phyloP scores from a whole-genome alignment of 2,329 filamentous ascomycete species.

The Sporothrix pallida region DNA sequence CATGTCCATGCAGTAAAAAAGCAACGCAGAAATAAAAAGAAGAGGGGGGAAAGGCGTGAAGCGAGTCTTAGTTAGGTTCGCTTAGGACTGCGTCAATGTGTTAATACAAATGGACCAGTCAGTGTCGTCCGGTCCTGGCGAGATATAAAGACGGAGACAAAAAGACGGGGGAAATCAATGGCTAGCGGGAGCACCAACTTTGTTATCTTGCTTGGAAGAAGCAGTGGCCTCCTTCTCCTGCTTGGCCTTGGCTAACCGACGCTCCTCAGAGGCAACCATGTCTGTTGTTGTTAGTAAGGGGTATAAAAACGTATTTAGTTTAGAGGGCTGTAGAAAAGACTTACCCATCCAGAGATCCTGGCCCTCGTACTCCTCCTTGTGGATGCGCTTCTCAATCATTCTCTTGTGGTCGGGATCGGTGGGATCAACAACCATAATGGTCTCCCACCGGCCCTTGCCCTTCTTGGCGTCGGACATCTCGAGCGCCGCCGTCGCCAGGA shows the following conservation, averaged over 20 bases:
- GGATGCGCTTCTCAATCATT: conserved; percentile 83
- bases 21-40: background rate
- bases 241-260: conserved; percentile 53
- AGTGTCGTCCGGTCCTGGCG: background rate
- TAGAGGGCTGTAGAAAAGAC: no score
- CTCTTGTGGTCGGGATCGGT: conserved; percentile 82
- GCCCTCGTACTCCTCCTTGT: conserved; percentile 84
- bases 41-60: background rate
- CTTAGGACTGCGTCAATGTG: conserved; percentile 17
- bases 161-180: conserved; percentile 24
- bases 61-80: background rate
- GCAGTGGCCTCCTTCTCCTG: conserved; percentile 39
- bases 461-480: conserved; percentile 78
- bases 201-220: conserved; percentile 32
- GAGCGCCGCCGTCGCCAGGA: conserved; percentile 81
- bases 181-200: conserved; percentile 35
- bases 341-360: conserved; percentile 84
- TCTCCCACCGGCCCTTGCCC: conserved; percentile 82
- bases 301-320: no score
- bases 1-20: conserved; percentile 27
- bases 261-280: conserved; percentile 83
- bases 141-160: background rate
- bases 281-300: conserved; percentile 48
- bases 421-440: conserved; percentile 78
- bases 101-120: conserved; percentile 1